phyloP scores from a whole-genome alignment of 768 basidiomycete genomes.

The Lactarius sanguifluus region DNA sequence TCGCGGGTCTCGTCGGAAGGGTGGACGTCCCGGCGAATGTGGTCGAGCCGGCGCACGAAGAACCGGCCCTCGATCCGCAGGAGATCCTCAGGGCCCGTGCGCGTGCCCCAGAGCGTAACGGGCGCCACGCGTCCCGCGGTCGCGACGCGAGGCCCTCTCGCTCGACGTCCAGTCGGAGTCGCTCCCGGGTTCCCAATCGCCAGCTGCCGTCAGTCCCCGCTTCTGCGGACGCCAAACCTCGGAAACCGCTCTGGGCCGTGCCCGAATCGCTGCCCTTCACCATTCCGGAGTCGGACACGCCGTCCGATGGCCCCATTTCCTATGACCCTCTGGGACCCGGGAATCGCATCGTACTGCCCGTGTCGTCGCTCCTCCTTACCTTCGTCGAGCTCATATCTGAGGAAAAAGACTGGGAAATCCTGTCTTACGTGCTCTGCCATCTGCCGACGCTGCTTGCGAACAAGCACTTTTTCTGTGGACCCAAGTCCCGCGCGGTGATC shows the following conservation, averaged over 20 bases:
- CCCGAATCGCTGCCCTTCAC: slow-evolving; percentile 66
- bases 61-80: slow-evolving; percentile 15
- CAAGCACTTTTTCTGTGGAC: slow-evolving; percentile 96
- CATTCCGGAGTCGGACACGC: slow-evolving; percentile 53
- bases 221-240: slow-evolving; percentile 36
- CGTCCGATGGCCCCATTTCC: slow-evolving; percentile 66
- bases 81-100: slow-evolving; percentile 26
- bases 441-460: slow-evolving; percentile 89
- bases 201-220: slow-evolving; percentile 33
- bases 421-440: slow-evolving; percentile 89
- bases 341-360: slow-evolving; percentile 54
- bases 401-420: slow-evolving; percentile 88
- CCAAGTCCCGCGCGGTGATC: slow-evolving; percentile 64
- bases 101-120: slow-evolving; percentile 28
- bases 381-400: slow-evolving; percentile 65
- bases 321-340: slow-evolving; percentile 55
- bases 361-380: slow-evolving; percentile 69
- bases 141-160: slow-evolving; percentile 28
- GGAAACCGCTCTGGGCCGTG: slow-evolving; percentile 60
- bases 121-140: slow-evolving; percentile 28
- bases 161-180: slow-evolving; percentile 29
- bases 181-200: slow-evolving; percentile 50
- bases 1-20: slow-evolving; percentile 67
- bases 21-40: slow-evolving; percentile 32
- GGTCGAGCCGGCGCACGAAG: slow-evolving; percentile 23